Conservation (phyloP, 176 grass and related monocot species). For the Bolboschoenus planiculmis region DNA sequence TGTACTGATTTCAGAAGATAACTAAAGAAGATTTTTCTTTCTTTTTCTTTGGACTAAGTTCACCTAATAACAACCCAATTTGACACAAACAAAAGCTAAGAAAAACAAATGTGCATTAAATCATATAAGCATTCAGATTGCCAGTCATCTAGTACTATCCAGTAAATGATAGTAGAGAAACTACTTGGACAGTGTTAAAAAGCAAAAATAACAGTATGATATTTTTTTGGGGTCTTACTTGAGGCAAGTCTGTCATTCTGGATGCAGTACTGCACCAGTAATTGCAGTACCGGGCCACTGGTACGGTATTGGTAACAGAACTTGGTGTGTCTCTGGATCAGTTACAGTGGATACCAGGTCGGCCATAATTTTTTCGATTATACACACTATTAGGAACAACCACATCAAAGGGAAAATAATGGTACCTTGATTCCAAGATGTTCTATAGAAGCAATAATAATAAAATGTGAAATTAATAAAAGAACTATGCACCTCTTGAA, state of each 20-base stretch:
- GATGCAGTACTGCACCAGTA: not conserved
- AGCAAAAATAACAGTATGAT: not conserved
- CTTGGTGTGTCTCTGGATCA: not conserved
- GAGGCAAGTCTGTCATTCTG: not conserved
- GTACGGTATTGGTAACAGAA: not conserved
- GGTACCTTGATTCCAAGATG: too few species aligned
- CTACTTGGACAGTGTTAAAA: not conserved
- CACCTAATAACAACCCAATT: not conserved
- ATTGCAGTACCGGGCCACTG: not conserved
- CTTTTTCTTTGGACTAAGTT: not conserved
- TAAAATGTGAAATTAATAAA: not conserved
- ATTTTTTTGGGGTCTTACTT: not conserved
- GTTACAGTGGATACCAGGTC: too few species aligned
- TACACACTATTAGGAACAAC: too few species aligned
- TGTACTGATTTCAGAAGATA: not conserved
- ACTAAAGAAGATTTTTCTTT: not conserved
- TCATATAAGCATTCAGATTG: not conserved
- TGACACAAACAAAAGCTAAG: not conserved
- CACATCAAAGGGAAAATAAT: too few species aligned
- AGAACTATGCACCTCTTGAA: constrained; percentile 58
- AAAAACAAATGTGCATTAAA: not conserved
- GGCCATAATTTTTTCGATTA: too few species aligned
- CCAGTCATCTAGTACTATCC: not conserved
- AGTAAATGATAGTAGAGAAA: not conserved
- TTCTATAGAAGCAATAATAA: not conserved